Conservation (phyloP, 306 rosid species). For the Dryas drummondii region DNA sequence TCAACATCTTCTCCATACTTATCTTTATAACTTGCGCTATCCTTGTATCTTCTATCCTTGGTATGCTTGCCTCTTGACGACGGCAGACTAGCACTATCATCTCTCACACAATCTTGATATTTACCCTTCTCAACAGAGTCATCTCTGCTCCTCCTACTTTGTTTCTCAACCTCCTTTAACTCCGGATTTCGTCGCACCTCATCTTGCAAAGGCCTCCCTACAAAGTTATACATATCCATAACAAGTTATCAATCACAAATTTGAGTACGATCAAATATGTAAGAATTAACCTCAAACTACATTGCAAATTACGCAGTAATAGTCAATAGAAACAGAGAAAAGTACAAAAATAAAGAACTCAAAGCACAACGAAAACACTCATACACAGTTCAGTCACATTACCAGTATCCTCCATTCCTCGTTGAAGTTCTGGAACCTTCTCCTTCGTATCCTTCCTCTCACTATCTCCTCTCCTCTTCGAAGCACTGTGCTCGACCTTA, state of each 20-base stretch:
- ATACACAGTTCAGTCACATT: not conserved
- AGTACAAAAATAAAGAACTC: not conserved
- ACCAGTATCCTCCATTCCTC: not conserved
- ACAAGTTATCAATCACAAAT: not conserved
- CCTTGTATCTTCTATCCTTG: not conserved
- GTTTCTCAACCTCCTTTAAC: not conserved
- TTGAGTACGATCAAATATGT: not conserved
- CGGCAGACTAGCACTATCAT: not conserved
- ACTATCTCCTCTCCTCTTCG: not conserved
- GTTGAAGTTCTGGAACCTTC: not conserved
- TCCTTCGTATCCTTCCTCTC: not conserved
- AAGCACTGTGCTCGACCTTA: not conserved
- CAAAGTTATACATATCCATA: not conserved
- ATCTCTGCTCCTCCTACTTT: not conserved
- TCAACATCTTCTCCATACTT: not conserved
- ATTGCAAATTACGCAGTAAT: not conserved
- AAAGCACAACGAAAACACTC: not conserved
- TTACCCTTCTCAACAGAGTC: not conserved
- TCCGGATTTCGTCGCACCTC: not conserved
- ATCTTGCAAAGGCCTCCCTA: not conserved
- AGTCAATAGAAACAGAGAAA: not conserved
- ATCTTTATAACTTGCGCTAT: not conserved
- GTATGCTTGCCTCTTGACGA: not conserved
- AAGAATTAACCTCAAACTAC: too few relatives aligned
- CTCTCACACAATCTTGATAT: not conserved